Evolutionary conservation across 2,329 filamentous ascomycete genomes (phyloP), one percentile per base, ranked within the genome.

Genomic region (Fusarium aywerte): DNA sequence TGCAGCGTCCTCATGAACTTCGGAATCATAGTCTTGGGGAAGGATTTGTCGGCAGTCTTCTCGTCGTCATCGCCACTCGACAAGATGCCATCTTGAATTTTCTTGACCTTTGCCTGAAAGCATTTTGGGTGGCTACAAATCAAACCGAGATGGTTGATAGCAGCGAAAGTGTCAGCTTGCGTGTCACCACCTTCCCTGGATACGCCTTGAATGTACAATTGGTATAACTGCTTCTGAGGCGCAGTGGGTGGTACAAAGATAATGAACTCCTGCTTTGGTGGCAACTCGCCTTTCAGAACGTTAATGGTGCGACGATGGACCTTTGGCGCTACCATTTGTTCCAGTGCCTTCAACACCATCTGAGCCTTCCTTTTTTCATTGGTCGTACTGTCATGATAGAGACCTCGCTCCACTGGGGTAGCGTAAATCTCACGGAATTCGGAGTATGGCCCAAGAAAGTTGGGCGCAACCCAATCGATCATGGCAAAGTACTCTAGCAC

Each of bases 401-500:
- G 82, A 2, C 94, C 94, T 12, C 85, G 80, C 53, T 89, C 83
- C 65, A 97, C 97, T 0, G 92, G 92, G 4, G 83, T 84, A 7
- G 88, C 85, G 74, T 90, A 97, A n/a, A 89, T 85, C 1, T 82
- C 75, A 20, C 82, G 84, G 76, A 97, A 97, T 72, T 94, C 90
- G 1, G 77, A 72, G 11, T 84, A 77, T 5, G 86, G 83, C 1
- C 92, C 93, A 4, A 97, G 82, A 74, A 92, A 97, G 23, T 87
- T 87, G 0, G 92, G 91, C 2, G 92, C 89, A 49, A 96, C 88
- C 92, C 93, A 97, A 65, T 94, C 86, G 58, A 97, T 90, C 87
- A 97, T 92, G n/a, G 89, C 81, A 73, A 90, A 93, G 73, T 97
- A 97, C 71, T 97, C 94, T 27, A 85, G 81, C 1, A 97, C 87